Conservation (phyloP, 306 rosid genomes). For the Rubus idaeus region DNA sequence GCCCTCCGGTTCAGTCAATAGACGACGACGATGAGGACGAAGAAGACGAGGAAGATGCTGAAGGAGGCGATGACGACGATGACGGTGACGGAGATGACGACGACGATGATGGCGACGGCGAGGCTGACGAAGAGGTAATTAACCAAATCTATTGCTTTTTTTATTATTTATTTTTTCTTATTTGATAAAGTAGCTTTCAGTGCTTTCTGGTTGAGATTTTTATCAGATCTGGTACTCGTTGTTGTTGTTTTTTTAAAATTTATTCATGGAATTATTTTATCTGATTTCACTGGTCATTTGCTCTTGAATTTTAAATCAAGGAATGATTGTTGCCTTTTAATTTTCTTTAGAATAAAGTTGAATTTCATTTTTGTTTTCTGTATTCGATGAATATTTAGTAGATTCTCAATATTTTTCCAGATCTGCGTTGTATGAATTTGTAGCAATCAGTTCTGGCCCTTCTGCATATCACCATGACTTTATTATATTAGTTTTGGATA, state of each 20-base stretch:
- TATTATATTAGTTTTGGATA: not conserved
- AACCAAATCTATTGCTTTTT: not conserved
- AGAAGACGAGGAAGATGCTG: slow-evolving; percentile 38
- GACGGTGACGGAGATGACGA: slow-evolving; percentile 37
- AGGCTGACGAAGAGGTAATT: slow-evolving; percentile 42
- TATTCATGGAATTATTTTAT: not conserved
- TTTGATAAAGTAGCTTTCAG: not conserved
- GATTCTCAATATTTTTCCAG: not conserved
- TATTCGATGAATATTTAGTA: not conserved
- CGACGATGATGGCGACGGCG: slow-evolving; percentile 53
- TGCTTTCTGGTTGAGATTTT: not conserved
- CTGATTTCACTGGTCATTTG: not conserved
- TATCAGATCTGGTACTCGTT: slow-evolving; percentile 13
- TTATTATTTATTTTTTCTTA: no score
- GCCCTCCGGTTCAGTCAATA: slow-evolving; percentile 38
- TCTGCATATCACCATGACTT: not conserved
- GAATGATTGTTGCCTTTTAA: not conserved
- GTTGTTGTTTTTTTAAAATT: not conserved
- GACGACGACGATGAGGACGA: slow-evolving; percentile 47
- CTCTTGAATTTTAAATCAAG: not conserved
- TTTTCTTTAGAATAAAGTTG: not conserved
- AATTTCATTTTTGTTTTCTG: not conserved
- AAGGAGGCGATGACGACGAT: slow-evolving; percentile 24
- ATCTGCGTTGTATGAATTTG: slow-evolving; percentile 2
- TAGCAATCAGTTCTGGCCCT: not conserved